phyloP scores from a whole-genome alignment of 306 rosid genomes.

The Pterocarpus macrocarpus region DNA sequence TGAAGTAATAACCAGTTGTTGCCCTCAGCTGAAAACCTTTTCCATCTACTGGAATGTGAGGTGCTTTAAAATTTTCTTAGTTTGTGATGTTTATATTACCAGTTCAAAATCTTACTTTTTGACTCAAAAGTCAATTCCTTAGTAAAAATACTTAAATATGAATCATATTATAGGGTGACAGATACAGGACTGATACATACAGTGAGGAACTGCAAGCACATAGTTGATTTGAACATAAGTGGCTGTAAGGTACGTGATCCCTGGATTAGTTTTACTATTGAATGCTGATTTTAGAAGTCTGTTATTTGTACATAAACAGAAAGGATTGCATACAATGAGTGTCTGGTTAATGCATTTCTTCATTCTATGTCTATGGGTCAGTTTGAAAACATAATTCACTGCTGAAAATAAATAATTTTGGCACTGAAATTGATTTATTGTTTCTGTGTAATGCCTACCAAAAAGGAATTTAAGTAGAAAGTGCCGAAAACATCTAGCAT shows the following conservation, averaged over 20 bases:
- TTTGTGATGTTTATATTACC: not conserved
- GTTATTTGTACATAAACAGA: not conserved
- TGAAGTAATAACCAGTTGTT: slow-evolving; percentile 72
- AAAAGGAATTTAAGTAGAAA: not conserved
- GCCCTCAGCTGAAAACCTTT: slow-evolving; percentile 68
- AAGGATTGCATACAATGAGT: slow-evolving; percentile 24
- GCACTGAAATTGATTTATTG: slow-evolving; percentile 6
- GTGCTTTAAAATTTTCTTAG: slow-evolving; percentile 50
- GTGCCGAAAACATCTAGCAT: slow-evolving; percentile 1
- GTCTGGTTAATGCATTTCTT: slow-evolving; percentile 42
- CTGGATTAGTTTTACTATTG: slow-evolving; percentile 25
- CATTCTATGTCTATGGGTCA: slow-evolving; percentile 14
- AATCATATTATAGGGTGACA: slow-evolving; percentile 67
- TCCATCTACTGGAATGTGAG: slow-evolving; percentile 90
- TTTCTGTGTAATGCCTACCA: not conserved
- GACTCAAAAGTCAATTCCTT: slow-evolving; percentile 24
- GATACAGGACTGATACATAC: slow-evolving; percentile 58
- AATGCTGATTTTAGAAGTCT: not conserved
- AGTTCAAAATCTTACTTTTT: slow-evolving; percentile 31
- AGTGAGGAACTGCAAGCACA: slow-evolving; percentile 70
- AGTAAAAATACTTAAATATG: slow-evolving; percentile 37
- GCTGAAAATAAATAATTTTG: not conserved
- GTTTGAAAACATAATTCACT: slow-evolving; percentile 8
- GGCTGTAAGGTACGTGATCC: slow-evolving; percentile 83
- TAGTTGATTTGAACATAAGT: slow-evolving; percentile 80